These are phyloP conservation scores for Xerocomus minutiporus DNA, from an alignment of 1,284 basidiomycete species.

Conservation along the genomic window DNA sequence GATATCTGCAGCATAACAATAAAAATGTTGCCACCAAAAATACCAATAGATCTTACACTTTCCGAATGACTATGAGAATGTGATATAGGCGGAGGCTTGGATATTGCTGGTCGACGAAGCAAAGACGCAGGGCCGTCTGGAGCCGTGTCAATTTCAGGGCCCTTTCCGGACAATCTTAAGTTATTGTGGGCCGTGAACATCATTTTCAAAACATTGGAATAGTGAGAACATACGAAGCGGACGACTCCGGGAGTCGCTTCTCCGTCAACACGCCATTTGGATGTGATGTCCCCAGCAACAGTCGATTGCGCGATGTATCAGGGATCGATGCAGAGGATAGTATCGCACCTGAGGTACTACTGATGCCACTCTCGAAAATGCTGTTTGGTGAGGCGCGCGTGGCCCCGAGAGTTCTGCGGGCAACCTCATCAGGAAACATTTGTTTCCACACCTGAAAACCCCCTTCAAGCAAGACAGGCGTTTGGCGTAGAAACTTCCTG, in stretches of 20 bases:
- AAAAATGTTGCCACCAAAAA: conserved; percentile 2
- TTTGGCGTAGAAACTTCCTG: conserved; percentile 66
- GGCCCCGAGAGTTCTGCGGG: conserved; percentile 27
- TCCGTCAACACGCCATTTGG: conserved; percentile 18
- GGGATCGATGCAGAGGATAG: conserved; percentile 20
- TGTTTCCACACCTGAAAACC: conserved; percentile 82
- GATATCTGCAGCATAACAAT: conserved; percentile 23
- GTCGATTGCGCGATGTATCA: conserved; percentile 21
- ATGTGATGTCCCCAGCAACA: conserved; percentile 7
- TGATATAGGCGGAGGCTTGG: conserved; percentile 39
- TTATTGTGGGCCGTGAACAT: conserved; percentile 11
- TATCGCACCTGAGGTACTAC: conserved; percentile 26
- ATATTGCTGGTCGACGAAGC: conserved; percentile 35
- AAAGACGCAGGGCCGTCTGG: conserved; percentile 33
- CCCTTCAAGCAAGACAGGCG: conserved; percentile 82
- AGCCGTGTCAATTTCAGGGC: conserved; percentile 8
- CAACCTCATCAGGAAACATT: conserved; percentile 52
- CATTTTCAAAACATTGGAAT: not conserved
- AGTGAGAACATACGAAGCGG: conserved; percentile 17
- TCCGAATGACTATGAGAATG: conserved; percentile 41
- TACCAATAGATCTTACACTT: conserved; percentile 33
- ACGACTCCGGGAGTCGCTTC: conserved; percentile 16
- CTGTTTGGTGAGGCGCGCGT: conserved; percentile 18
- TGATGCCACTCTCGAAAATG: conserved; percentile 26
- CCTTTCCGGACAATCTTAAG: conserved; percentile 18